Base-by-base conservation (phyloP, 805 yeast genomes). In the Ogataea methanolica region DNA sequence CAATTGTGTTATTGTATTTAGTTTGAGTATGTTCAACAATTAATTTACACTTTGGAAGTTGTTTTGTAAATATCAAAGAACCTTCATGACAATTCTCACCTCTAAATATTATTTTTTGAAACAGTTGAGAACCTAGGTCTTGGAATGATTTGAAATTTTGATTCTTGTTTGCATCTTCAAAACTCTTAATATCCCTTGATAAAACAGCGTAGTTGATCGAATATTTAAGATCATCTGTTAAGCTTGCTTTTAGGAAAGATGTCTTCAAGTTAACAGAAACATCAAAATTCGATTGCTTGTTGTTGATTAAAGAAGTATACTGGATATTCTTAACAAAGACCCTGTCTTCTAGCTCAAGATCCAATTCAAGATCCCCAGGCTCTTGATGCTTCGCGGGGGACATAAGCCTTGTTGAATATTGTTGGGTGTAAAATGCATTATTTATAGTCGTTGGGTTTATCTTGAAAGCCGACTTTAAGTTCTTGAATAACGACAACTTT, bases 161-260 rank as follows among this genome's bases (percentile, higher is more conserved):
- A 46, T 61, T 70, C 22, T 66, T 67, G 50, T 73, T 64, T 6
- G 61, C 44, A 37, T 72, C 76, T 52, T 86, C 77, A 53, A 67
- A 76, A 5, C 73, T 70, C 36, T 77, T 63, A n/a, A 92, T 68
- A 37, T 79, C 78, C 43, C 88, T 72, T 4, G 92, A 80, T 5
- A 92, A 75, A 5, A 82, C 90, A 2, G 96, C 97, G 65, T 92
- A 92, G 66, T 92, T 92, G 53, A 92, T 76, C 5, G 97, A 85
- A 58, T 85, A 80, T 49, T 80, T 78, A 56, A 92, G 73, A 60
- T 91, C 92, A 66, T 92, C 98, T 0, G 83, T 79, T 12, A 68
- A 66, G n/a, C 92, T 81, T n/a, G 96, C 91, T 46, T 76, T 70
- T 22, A 76, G 71, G 58, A 91, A 85, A 57, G 82, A 80, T 0